Conservation (phyloP, 495 filamentous ascomycete genomes). For the Parachaetomium inaequale region DNA sequence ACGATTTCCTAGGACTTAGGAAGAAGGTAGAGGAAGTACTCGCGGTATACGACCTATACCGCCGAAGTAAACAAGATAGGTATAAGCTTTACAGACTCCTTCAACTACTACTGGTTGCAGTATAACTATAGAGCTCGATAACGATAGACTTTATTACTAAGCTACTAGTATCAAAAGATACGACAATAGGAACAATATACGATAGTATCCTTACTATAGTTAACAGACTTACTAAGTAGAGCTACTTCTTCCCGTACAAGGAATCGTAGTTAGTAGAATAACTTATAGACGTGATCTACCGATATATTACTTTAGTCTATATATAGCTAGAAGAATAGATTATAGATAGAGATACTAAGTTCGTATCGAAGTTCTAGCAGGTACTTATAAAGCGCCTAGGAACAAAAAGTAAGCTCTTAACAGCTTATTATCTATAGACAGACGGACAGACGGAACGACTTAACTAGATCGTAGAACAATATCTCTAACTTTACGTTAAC, state of each 20-base stretch:
- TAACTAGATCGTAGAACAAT: no score
- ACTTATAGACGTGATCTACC: not conserved
- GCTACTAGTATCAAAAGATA: slow-evolving; percentile 6
- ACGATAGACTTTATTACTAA: slow-evolving; percentile 8
- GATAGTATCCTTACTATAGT: slow-evolving; percentile 10
- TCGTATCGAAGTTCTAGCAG: not conserved
- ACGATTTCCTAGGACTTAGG: not conserved
- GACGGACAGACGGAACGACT: no score
- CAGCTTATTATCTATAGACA: no score
- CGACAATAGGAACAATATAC: slow-evolving; percentile 12
- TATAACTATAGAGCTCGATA: no score
- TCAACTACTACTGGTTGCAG: not conserved
- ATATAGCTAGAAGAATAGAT: not conserved
- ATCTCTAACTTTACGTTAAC: no score
- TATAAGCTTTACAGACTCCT: not conserved
- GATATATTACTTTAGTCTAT: no score
- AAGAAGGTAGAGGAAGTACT: not conserved
- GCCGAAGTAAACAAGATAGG: not conserved
- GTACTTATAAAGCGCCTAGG: not conserved
- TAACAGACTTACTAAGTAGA: no score
- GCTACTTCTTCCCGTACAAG: slow-evolving; percentile 1
- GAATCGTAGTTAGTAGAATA: not conserved
- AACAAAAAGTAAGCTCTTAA: no score
- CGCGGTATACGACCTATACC: not conserved
- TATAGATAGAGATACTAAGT: not conserved